Base-by-base conservation (phyloP, 345 rosid genomes). In the Melaleuca alternifolia region DNA sequence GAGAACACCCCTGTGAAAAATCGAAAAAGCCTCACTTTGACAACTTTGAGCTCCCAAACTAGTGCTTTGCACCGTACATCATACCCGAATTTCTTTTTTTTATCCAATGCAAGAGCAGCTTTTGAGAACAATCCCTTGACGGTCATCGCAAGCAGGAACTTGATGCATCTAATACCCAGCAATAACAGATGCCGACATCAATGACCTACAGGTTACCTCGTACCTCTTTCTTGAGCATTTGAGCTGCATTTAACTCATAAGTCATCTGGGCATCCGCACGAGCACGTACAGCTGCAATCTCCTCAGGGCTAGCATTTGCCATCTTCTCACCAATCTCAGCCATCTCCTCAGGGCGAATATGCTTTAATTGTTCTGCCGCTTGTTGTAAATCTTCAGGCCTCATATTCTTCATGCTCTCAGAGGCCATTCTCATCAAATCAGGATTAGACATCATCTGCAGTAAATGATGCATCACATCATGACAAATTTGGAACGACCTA, bases 361-460 rank as follows among this genome's bases (percentile, higher is more conserved):
- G 90, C 94, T 95, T 95, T 50, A 98, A 93, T 88, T 98, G 98
- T 88, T 98, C 96, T 1, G 98, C 98, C 85, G 99, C 99, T 87
- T 90, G 95, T 86, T 85, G 95, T 88, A 93, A 93, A 92, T 95
- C 99, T 85, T 95, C 98, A 21, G 98, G 97, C 91, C 91, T 95
- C 94, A 96, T 94, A 87, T 93, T 96, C 91, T 93, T 93, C 99
- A 98, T 94, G 88, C 95, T 92, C 86, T 98, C 98, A 0, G 98
- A 90, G n/a, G 99, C 99, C 95, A 96, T 96, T 86, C 90, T 98
- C 96, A 98, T 92, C 93, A 95, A 92, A 7, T 96, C 98, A 24
- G 99, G 99, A 90, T 98, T 98, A 37, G 98, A 91, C 98, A 95
- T 95, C 97, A 96, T 93, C 99, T 98, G 91, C 90, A 91, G 37